Evolutionary conservation across 1,284 basidiomycete genomes (phyloP), one percentile per base, ranked within the genome.

Genomic region (Chalciporus piperatoides): DNA sequence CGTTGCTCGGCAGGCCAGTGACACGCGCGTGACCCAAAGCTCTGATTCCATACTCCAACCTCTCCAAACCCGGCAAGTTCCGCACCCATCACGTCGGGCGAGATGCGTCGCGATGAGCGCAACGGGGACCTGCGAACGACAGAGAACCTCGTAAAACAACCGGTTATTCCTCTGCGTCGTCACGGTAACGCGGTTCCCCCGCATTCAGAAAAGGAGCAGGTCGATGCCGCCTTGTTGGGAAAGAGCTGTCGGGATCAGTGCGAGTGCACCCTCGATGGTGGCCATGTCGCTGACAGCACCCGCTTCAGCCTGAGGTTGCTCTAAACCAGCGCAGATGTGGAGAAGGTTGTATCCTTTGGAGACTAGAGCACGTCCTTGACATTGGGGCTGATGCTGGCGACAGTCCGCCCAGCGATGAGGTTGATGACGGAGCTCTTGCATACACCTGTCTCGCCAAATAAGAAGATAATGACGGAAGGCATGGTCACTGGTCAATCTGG

Each of bases 141-240:
- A 73, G 7, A 73, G 61, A 10, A 64, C 60, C 17, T 64, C 59
- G 27, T 56, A 56, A 46, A 73, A 72, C 6, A 71, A 42, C 10
- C 56, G 48, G 55, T 69, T 75, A 44, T 74, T 73, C 52, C 55
- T 55, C 41, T 67, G 60, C 19, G 58, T 53, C 4, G 61, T 63
- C 6, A 58, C 57, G 0, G 59, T 61, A 30, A 74, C 59, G 35
- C 69, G 64, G 10, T 62, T 51, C 2, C 63, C 68, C 27, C 67
- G 63, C 39, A 71, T 63, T 46, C 65, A 69, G 46, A 68, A 71
- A 14, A 73, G 58, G 15, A 73, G 62, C 33, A 72, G 66, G 56
- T 59, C 63, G 14, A 74, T 30, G 1, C 70, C 70, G n/a, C 59
- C 65, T 1, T 45, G 44, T n/a, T 43, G 25, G 0, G 58, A 42